Percentiles rank a stretch among this genome's conserved stretches.
These are phyloP conservation scores for Calonectria pseudoreteaudii DNA, from an alignment of 2,329 filamentous ascomycete species.

Conservation along the genomic window DNA sequence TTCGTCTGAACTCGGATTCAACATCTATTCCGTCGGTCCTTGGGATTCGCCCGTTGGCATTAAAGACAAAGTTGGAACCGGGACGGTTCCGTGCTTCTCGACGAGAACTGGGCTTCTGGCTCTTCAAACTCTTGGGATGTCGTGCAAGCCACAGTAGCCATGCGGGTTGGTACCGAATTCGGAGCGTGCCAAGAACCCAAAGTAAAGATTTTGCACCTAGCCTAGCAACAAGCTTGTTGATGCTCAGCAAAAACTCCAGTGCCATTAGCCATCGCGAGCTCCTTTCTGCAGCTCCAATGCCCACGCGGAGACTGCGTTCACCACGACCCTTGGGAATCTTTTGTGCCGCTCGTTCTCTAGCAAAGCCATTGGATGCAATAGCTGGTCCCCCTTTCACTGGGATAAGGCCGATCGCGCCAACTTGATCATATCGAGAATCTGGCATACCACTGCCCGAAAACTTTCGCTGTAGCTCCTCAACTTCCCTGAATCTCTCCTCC, in stretches of 20 bases:
- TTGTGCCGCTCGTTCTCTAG: conserved; percentile 76
- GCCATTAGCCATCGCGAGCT: conserved; percentile 83
- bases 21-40: conserved; percentile 79
- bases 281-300: conserved; percentile 83
- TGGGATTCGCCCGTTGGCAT: conserved; percentile 67
- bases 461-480: conserved; percentile 70
- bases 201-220: conserved; percentile 46
- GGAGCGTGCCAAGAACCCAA: conserved; percentile 70
- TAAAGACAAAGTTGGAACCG: conserved; percentile 11
- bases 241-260: conserved; percentile 80
- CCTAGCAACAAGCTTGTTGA: conserved; percentile 61
- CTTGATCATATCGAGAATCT: conserved; percentile 62
- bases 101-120: conserved; percentile 29
- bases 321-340: conserved; percentile 61
- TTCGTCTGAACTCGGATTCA: conserved; percentile 79
- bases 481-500: conserved; percentile 83
- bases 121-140: conserved; percentile 48
- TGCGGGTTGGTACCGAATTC: conserved; percentile 47
- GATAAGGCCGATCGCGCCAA: conserved; percentile 66
- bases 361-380: conserved; percentile 69
- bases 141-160: conserved; percentile 70
- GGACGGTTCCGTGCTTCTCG: conserved; percentile 26
- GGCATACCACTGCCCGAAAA: conserved; percentile 60
- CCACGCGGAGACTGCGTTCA: conserved; percentile 65
- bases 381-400: conserved; percentile 62